These are phyloP conservation scores for Beauveria medogensis DNA, from an alignment of 2,329 filamentous ascomycete genomes.

Conservation along the genomic window DNA sequence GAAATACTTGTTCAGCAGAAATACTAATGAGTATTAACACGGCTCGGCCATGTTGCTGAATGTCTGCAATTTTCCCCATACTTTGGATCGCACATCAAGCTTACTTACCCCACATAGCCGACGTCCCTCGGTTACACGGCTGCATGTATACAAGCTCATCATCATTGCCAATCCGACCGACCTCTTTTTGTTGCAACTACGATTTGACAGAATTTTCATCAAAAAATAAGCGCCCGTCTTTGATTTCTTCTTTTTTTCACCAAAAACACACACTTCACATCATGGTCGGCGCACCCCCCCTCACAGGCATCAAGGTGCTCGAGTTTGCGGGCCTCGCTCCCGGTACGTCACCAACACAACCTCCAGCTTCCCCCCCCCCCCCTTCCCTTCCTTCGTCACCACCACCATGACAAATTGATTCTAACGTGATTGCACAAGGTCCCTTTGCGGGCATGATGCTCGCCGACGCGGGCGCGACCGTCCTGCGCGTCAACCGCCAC, in stretches of 20 bases:
- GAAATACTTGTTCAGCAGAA: no score
- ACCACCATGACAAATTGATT: no score
- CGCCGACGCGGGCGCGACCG: slow-evolving; percentile 79
- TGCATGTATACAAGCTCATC: not conserved
- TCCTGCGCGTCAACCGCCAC: slow-evolving; percentile 75
- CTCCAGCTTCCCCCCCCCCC: no score
- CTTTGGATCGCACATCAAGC: no score
- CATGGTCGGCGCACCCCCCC: slow-evolving; percentile 25
- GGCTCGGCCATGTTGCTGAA: no score
- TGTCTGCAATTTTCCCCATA: no score
- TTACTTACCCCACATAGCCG: slow-evolving; percentile 9
- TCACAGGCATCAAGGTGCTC: slow-evolving; percentile 47
- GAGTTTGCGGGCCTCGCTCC: slow-evolving; percentile 57
- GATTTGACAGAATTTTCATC: not conserved
- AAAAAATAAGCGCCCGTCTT: not conserved
- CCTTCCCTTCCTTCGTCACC: no score
- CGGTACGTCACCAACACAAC: no score
- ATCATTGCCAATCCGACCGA: not conserved
- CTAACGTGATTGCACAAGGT: no score
- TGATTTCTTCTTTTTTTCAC: no score
- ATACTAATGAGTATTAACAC: no score
- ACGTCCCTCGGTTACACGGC: slow-evolving; percentile 3
- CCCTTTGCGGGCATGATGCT: slow-evolving; percentile 85
- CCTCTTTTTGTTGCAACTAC: not conserved
- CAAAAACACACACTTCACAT: not conserved